Evolutionary conservation across 305 asterid genomes (phyloP).

Genomic region (Fraxinus sp.): DNA sequence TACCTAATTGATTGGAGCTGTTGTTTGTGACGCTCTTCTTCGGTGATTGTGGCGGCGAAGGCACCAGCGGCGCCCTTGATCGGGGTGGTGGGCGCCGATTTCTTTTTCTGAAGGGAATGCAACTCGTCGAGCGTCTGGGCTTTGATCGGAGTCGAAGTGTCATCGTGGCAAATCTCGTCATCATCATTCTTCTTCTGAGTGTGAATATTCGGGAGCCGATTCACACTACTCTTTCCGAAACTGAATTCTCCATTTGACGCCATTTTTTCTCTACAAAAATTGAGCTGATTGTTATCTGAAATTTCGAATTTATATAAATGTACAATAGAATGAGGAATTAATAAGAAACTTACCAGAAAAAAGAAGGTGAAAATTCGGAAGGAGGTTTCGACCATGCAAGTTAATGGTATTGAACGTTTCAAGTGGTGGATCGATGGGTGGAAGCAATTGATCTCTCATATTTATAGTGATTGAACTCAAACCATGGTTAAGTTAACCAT

Average conservation of each 20-base stretch:
- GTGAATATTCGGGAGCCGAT: constrained; percentile 62
- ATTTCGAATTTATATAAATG: not conserved
- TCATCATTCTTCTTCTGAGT: constrained; percentile 56
- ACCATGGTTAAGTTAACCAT: constrained; percentile 22
- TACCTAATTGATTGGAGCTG: constrained; percentile 94
- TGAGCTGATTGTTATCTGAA: not conserved
- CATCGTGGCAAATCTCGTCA: constrained; percentile 72
- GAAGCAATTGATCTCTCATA: not conserved
- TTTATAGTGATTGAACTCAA: constrained; percentile 30
- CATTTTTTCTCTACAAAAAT: constrained; percentile 33
- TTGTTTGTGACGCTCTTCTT: constrained; percentile 66
- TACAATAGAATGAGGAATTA: not conserved
- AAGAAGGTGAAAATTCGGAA: not conserved
- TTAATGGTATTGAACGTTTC: not conserved
- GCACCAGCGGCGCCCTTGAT: constrained; percentile 44
- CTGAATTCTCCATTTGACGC: constrained; percentile 59
- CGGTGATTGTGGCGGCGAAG: constrained; percentile 39
- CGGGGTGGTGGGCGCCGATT: constrained; percentile 80
- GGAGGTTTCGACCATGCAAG: constrained; percentile 11
- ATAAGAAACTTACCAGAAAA: constrained; percentile 11
- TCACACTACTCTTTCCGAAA: constrained; percentile 39
- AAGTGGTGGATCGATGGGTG: constrained; percentile 18
- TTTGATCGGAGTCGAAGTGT: constrained; percentile 65
- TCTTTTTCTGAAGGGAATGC: constrained; percentile 90
- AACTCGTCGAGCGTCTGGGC: constrained; percentile 78